Evolutionary conservation across 306 rosid genomes (phyloP), one percentile per base, ranked within the genome.

Genomic region (Abrus precatorius): DNA sequence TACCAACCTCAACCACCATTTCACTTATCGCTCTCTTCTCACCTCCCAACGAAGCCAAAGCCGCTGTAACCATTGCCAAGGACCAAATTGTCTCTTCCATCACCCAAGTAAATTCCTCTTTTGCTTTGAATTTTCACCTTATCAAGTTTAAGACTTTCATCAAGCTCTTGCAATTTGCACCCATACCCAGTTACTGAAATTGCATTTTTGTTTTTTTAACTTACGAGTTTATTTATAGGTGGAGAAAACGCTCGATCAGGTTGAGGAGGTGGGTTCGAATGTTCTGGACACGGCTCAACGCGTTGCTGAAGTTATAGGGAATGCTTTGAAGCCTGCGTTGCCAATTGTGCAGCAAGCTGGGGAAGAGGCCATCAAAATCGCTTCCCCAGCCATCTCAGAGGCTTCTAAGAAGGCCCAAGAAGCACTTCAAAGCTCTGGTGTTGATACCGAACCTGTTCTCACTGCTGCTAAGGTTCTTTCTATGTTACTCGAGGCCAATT

Each of bases 31-130:
- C 96, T 78, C 88, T 95, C 57, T 83, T 93, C 84, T 44, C 97
- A 3, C 87, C 88, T 54, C 88, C 89, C 32, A 54, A 49, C 49
- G 92, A 91, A 48, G 99, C 97, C 72, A 89, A 81, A 85, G 94
- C 99, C 57, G 90, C 98, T 75, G 74, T 89, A 69, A 76, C 20
- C 81, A 80, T 92, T 84, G 38, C 92, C 69, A 92, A 92, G 80
- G 99, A 95, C 57, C 97, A 91, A 69, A 90, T 95, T 30, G 86
- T 90, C 76, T 92, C 97, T 70, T 91, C 99, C 20, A 78, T 95
- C 43, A 92, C 90, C 44, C 85, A 91, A 63, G 98, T 91, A 85
- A 79, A 1, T 12, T 32, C 45, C 29, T 36, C 20, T 20, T 20
- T 20, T 20, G 20, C 20, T 20, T 20, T 20, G 20, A 20, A 20